Evolutionary conservation across 495 filamentous ascomycete genomes (phyloP).

Genomic region (Aspergillus avenaceus): DNA sequence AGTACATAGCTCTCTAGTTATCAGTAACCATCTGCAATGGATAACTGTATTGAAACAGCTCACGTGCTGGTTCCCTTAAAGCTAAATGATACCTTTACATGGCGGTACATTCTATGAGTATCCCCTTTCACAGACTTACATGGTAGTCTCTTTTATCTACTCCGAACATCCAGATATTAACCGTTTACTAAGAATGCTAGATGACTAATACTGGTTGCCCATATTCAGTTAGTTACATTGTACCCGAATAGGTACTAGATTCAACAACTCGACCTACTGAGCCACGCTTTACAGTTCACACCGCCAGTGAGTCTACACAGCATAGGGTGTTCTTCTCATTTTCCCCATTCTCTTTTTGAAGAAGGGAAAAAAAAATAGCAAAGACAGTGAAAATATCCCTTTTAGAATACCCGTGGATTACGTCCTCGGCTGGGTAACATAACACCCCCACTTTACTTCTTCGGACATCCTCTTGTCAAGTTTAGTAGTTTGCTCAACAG

Average conservation of each 20-base stretch:
- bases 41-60: too few species aligned
- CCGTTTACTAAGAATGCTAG: background rate
- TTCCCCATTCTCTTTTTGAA: too few species aligned
- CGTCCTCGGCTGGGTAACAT: constrained; percentile 1
- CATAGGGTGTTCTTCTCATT: constrained; percentile 1
- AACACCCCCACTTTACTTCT: constrained; percentile 10
- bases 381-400: constrained; percentile 7
- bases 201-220: background rate
- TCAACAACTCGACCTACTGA: constrained; percentile 17
- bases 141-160: too few species aligned
- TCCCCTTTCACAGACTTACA: too few species aligned
- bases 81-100: too few species aligned
- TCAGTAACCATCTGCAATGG: too few species aligned
- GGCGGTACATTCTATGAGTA: too few species aligned
- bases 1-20: background rate
- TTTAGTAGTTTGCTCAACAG: constrained; percentile 7
- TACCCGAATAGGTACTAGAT: constrained; percentile 11
- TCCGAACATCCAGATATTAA: too few species aligned
- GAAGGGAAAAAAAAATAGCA: too few species aligned
- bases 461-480: constrained; percentile 5
- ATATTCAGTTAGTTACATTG: constrained; percentile 9
- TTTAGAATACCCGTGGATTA: constrained; percentile 2
- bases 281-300: constrained; percentile 24
- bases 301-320: constrained; percentile 23
- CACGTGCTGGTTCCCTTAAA: too few species aligned